These are phyloP conservation scores for Fusarium goolgardi DNA, from an alignment of 2,329 filamentous ascomycete genomes.

Conservation along the genomic window DNA sequence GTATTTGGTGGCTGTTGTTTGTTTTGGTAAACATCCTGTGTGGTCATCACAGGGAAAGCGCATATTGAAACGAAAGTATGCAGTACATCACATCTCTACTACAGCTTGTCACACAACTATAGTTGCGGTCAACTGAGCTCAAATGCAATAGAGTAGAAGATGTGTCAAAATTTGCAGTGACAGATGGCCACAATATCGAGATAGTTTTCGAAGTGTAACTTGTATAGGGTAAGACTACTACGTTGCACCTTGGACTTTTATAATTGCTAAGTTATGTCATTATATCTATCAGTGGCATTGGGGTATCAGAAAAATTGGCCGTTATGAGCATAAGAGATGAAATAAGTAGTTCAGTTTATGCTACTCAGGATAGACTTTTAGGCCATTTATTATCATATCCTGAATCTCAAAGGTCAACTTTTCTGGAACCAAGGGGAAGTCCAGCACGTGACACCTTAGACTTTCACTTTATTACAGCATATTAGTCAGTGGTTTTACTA, in stretches of 20 bases:
- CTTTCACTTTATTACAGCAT: too few relatives aligned
- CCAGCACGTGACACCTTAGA: background rate
- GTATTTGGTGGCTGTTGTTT: background rate
- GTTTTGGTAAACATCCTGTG: background rate
- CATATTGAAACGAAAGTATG: constrained; percentile 27
- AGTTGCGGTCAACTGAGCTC: background rate
- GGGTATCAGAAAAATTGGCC: too few relatives aligned
- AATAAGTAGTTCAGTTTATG: too few relatives aligned
- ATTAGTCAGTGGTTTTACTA: background rate
- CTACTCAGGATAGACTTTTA: too few relatives aligned
- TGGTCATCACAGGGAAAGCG: constrained; percentile 6
- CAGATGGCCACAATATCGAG: background rate
- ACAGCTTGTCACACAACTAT: background rate
- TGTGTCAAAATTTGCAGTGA: background rate
- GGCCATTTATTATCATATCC: too few relatives aligned
- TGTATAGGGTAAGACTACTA: constrained; percentile 14
- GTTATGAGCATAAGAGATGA: too few relatives aligned
- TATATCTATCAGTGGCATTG: too few relatives aligned
- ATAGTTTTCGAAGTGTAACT: background rate
- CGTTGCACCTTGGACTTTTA: too few relatives aligned
- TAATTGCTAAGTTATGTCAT: too few relatives aligned
- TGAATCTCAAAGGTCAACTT: too few relatives aligned
- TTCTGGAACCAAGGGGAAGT: too few relatives aligned
- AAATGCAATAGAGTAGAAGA: background rate
- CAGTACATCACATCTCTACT: background rate